Base-by-base conservation (phyloP, 2,329 filamentous ascomycete genomes). In the Aspergillus udagawae region DNA sequence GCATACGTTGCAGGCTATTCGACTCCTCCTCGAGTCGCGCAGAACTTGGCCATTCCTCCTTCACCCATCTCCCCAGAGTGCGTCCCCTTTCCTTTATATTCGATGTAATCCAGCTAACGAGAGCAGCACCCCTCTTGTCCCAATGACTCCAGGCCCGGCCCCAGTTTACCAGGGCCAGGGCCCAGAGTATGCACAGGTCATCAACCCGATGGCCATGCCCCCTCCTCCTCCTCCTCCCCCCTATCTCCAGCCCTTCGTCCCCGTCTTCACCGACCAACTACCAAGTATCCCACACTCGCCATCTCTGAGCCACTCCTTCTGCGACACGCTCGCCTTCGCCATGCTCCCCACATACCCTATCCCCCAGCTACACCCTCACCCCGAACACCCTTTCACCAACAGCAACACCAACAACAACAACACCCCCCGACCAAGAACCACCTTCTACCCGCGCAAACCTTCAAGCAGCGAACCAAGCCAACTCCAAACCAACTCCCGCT, bases 51-150 rank as follows among this genome's bases (percentile, higher is more conserved):
- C 27, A 60, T 72, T 6, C 70, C 73, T 14, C 65, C 72, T 3
- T 74, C 70, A 25, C 69, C 73, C 2, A 63, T 75, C 35, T 68
- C 67, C n/a, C 68, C 72, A 45, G 73, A 74, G 74, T 76, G 65
- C 64, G 70, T 58, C 8, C 20, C 14, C 8, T n/a, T 21, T 27
- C 17, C 14, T 12, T 21, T 20, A 17, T 4, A n/a, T 45, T 47
- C 20, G 1, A 17, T 49, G 28, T n/a, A 41, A 4, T 23, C 2
- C 35, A 38, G 38, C 51, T 60, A 56, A 58, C 52, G 27, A 54
- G 51, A 53, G 32, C 27, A 44, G 23, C 27, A 69, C 67, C 54
- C 66, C 67, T 9, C 51, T 60, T 14, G 60, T 67, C 1, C 17
- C 32, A 17, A 35, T 35, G 32, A 14, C 32, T 35, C 14, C 32